phyloP scores from a whole-genome alignment of 2,329 filamentous ascomycete genomes.

The Fusarium pseudocircinatum region DNA sequence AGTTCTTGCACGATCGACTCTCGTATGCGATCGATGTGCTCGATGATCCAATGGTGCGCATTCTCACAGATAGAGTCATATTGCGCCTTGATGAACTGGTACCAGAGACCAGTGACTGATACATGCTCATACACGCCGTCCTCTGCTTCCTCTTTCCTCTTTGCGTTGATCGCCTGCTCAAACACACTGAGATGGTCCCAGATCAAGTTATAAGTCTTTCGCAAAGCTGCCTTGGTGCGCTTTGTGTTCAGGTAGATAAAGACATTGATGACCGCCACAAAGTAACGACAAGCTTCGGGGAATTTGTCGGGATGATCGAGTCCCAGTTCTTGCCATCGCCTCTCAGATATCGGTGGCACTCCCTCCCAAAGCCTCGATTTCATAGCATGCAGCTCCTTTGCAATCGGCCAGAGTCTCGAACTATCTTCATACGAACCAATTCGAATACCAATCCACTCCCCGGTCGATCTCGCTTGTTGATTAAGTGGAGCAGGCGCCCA shows the following conservation, averaged over 20 bases:
- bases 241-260: slow-evolving; percentile 43
- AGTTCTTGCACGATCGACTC: slow-evolving; percentile 21
- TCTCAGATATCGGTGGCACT: slow-evolving; percentile 41
- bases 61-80: slow-evolving; percentile 31
- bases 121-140: not conserved
- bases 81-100: slow-evolving; percentile 39
- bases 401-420: slow-evolving; percentile 22
- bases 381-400: slow-evolving; percentile 44
- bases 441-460: slow-evolving; percentile 9
- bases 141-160: not conserved
- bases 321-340: slow-evolving; percentile 38
- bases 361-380: slow-evolving; percentile 46
- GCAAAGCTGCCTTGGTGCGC: slow-evolving; percentile 26
- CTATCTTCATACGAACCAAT: slow-evolving; percentile 39
- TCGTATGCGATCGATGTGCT: slow-evolving; percentile 36
- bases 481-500: slow-evolving; percentile 41
- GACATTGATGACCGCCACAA: slow-evolving; percentile 33
- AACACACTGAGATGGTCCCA: slow-evolving; percentile 38
- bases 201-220: slow-evolving; percentile 43
- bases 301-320: slow-evolving; percentile 40
- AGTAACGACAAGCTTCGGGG: slow-evolving; percentile 37
- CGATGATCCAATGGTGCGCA: slow-evolving; percentile 42
- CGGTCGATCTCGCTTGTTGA: not conserved
- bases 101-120: slow-evolving; percentile 38
- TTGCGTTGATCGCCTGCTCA: slow-evolving; percentile 40